phyloP scores from a whole-genome alignment of 1,139 yeast species.

The Nakaseomyces kungkrabaensis region DNA sequence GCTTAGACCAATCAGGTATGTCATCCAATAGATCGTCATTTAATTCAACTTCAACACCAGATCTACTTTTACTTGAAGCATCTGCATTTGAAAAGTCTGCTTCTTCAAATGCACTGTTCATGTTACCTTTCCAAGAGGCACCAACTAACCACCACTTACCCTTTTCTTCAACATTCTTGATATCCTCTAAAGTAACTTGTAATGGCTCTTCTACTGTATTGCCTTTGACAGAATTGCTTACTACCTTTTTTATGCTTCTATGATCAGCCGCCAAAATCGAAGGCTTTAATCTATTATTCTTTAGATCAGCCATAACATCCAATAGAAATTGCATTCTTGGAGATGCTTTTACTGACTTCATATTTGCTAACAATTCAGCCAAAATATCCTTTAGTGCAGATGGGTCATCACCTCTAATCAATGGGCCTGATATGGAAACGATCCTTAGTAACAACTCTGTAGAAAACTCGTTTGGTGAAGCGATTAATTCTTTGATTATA shows the following conservation, averaged over 20 bases:
- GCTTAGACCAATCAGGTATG: constrained; percentile 79
- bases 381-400: constrained; percentile 74
- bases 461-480: constrained; percentile 53
- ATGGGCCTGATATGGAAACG: constrained; percentile 68
- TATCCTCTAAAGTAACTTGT: constrained; percentile 77
- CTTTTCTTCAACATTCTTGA: constrained; percentile 57
- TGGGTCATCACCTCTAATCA: constrained; percentile 86
- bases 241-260: constrained; percentile 49
- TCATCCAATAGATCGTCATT: constrained; percentile 47
- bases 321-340: constrained; percentile 74
- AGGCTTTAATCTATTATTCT: constrained; percentile 66
- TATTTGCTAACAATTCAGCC: constrained; percentile 41
- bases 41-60: constrained; percentile 15
- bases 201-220: constrained; percentile 58
- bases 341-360: constrained; percentile 33
- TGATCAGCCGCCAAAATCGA: constrained; percentile 26
- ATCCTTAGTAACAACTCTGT: constrained; percentile 71
- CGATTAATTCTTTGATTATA: constrained; percentile 48
- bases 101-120: constrained; percentile 27
- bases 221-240: constrained; percentile 37
- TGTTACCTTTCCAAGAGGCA: constrained; percentile 82
- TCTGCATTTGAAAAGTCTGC: constrained; percentile 22
- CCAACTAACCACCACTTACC: constrained; percentile 99
- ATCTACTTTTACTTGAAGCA: constrained; percentile 25
- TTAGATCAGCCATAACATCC: constrained; percentile 76